A percentile compares a stretch with the other conserved stretches of the same genome.
phyloP scores from a whole-genome alignment of 176 grass and related monocot species.

The Rhynchospora pubera region DNA sequence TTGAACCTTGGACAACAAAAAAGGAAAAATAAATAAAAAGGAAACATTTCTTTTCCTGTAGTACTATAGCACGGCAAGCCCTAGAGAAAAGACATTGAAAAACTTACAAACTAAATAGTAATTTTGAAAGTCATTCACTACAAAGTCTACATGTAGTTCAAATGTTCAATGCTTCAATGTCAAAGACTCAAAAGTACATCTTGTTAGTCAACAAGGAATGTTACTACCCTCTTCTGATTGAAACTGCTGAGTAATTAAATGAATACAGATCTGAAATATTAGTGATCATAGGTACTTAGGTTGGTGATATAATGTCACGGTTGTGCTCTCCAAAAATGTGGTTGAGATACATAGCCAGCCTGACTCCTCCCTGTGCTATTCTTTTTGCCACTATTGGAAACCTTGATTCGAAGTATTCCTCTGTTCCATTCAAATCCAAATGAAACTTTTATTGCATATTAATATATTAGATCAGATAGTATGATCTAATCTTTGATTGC shows the following conservation, averaged over 20 bases:
- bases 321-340: slow-evolving; percentile 48
- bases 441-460: neutral
- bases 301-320: neutral
- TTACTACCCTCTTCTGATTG: neutral
- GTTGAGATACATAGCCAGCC: slow-evolving; percentile 83
- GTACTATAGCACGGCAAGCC: neutral
- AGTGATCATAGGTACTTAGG: neutral
- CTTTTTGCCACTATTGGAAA: slow-evolving; percentile 57
- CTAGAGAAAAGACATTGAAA: neutral
- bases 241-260: neutral
- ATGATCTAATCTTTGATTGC: neutral
- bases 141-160: neutral
- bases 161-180: neutral
- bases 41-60: neutral
- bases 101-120: neutral
- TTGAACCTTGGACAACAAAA: neutral
- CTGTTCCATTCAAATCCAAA: slow-evolving; percentile 21
- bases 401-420: slow-evolving; percentile 60
- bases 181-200: neutral
- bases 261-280: neutral
- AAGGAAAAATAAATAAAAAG: neutral
- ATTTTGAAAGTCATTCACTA: neutral
- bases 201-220: neutral
- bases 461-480: neutral
- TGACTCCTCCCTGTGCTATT: slow-evolving; percentile 71